Evolutionary conservation across 2,329 filamentous ascomycete genomes (phyloP).

Genomic region (Colletotrichum tamarilloi): DNA sequence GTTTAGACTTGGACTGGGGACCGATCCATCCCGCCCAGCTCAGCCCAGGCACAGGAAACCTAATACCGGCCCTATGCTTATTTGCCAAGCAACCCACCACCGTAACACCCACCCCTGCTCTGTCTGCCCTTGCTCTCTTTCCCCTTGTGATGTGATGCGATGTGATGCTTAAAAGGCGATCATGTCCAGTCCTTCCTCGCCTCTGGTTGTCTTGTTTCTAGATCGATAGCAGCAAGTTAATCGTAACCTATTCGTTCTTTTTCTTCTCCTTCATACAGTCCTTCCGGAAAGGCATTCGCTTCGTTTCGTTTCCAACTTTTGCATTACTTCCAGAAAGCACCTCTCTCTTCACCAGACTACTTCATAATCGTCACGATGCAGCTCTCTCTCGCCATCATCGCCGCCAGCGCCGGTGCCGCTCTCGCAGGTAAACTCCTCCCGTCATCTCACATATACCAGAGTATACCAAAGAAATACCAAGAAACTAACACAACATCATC

Average conservation of each 20-base stretch:
- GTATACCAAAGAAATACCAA: not conserved
- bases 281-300: conserved; percentile 33
- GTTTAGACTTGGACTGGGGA: conserved; percentile 19
- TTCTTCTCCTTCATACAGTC: not conserved
- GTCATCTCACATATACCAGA: not conserved
- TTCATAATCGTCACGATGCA: conserved; percentile 33
- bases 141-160: not conserved
- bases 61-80: not conserved
- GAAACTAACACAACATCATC: not conserved
- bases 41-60: not conserved
- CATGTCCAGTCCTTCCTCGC: conserved; percentile 2
- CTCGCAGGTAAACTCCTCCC: conserved; percentile 17
- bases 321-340: not conserved
- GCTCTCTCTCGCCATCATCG: conserved; percentile 31
- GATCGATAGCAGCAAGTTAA: not conserved
- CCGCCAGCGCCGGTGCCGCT: conserved; percentile 28
- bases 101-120: too few relatives aligned
- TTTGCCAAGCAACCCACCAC: not conserved
- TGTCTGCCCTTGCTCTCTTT: not conserved
- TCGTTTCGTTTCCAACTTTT: not conserved
- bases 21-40: not conserved
- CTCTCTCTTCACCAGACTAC: not conserved
- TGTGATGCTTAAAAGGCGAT: conserved; percentile 33
- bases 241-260: conserved; percentile 12
- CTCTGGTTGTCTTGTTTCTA: not conserved